Percentiles rank a stretch among this genome's conserved stretches.
phyloP scores from a whole-genome alignment of 202 grass and related monocot species.

The Schoenoplectus tabernaemontani region DNA sequence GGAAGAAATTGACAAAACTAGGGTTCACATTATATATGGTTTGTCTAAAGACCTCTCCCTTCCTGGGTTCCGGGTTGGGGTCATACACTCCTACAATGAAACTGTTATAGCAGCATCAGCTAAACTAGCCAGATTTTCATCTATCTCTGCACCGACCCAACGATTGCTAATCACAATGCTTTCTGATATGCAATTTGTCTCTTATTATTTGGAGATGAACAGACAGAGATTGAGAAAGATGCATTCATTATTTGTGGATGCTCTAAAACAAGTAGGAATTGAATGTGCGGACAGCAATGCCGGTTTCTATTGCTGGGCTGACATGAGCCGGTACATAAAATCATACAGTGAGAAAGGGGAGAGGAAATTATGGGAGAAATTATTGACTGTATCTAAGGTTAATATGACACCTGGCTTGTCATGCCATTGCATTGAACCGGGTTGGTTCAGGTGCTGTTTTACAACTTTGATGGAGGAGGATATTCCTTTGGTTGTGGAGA shows the following conservation, averaged over 20 bases:
- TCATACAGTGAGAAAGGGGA: conserved; percentile 95
- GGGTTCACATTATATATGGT: conserved; percentile 94
- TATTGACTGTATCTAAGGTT: conserved; percentile 75
- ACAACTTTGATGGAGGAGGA: conserved; percentile 66
- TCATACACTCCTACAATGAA: conserved; percentile 86
- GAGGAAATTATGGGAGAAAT: conserved; percentile 65
- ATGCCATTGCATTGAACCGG: conserved; percentile 96
- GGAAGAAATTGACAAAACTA: conserved; percentile 67
- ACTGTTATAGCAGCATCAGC: conserved; percentile 52
- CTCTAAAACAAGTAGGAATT: conserved; percentile 68
- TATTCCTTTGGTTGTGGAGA: conserved; percentile 74
- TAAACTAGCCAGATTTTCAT: conserved; percentile 88
- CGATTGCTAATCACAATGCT: conserved; percentile 68
- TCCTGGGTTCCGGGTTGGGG: conserved; percentile 71
- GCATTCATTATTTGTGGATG: conserved; percentile 52
- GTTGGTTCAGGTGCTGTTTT: conserved; percentile 97
- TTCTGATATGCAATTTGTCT: conserved; percentile 74
- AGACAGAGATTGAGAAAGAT: conserved; percentile 49
- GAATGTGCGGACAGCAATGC: conserved; percentile 69
- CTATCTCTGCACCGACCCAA: conserved; percentile 70
- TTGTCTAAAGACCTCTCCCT: conserved; percentile 82
- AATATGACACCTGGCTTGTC: conserved; percentile 85
- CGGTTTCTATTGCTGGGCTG: conserved; percentile 94
- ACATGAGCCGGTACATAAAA: conserved; percentile 85
- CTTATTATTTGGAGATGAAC: conserved; percentile 55